Conservation (phyloP, 805 yeast species). For the Nakazawaea laoshanensis region DNA sequence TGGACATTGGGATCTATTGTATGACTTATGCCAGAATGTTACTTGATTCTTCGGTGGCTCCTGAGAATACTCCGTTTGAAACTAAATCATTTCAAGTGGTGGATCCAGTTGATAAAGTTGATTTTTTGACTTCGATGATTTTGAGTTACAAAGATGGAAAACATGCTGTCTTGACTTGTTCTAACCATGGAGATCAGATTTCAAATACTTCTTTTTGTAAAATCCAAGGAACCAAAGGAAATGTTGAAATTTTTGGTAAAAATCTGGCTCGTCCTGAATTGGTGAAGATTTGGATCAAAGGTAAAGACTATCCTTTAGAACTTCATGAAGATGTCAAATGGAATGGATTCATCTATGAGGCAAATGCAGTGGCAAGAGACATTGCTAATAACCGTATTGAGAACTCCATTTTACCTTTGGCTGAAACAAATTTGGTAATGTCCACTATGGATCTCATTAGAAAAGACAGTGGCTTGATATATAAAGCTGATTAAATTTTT, state of each 20-base stretch:
- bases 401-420: constrained; percentile 26
- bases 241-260: constrained; percentile 11
- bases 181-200: constrained; percentile 7
- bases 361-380: constrained; percentile 42
- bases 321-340: constrained; percentile 28
- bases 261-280: constrained; percentile 17
- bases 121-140: constrained; percentile 28
- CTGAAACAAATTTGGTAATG: constrained; percentile 39
- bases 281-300: constrained; percentile 25
- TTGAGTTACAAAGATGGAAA: constrained; percentile 30
- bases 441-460: constrained; percentile 39
- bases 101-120: constrained; percentile 28
- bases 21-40: constrained; percentile 36
- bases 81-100: constrained; percentile 26
- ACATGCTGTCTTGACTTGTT: constrained; percentile 29
- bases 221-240: constrained; percentile 15
- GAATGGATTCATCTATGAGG: constrained; percentile 48
- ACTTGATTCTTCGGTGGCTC: constrained; percentile 25
- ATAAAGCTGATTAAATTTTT: constrained; percentile 23
- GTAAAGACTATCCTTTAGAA: constrained; percentile 17
- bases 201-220: constrained; percentile 9
- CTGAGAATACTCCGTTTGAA: constrained; percentile 17
- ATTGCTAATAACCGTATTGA: constrained; percentile 29
- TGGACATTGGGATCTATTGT: constrained; percentile 48
- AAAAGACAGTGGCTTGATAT: constrained; percentile 31